These are phyloP conservation scores for Jamesozyma rosinii DNA, from an alignment of 805 yeast species.

Conservation along the genomic window DNA sequence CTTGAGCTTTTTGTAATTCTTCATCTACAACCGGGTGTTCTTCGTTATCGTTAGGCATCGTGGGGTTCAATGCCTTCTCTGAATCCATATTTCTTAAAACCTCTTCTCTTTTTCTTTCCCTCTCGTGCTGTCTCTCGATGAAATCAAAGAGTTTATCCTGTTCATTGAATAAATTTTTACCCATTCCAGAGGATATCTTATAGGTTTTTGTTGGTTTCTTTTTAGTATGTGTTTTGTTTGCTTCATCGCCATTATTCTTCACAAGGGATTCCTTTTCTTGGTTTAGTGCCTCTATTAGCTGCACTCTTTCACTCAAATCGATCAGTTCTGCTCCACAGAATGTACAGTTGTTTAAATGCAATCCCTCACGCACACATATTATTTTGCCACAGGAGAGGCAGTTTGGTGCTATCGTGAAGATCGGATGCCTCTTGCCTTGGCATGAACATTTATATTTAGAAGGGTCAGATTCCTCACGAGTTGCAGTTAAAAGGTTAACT, in stretches of 20 bases:
- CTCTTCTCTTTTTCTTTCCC: slow-evolving; percentile 32
- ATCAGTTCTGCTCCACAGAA: slow-evolving; percentile 67
- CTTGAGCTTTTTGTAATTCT: slow-evolving; percentile 61
- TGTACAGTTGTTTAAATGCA: slow-evolving; percentile 68
- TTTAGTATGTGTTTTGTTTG: slow-evolving; percentile 13
- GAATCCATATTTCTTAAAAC: slow-evolving; percentile 20
- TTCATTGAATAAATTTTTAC: slow-evolving; percentile 55
- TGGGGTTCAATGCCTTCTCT: slow-evolving; percentile 27
- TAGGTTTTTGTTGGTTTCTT: slow-evolving; percentile 34
- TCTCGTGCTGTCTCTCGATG: slow-evolving; percentile 42
- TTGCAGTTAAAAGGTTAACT: slow-evolving; percentile 43
- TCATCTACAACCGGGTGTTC: slow-evolving; percentile 41
- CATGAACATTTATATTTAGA: slow-evolving; percentile 52
- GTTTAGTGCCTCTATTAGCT: slow-evolving; percentile 44
- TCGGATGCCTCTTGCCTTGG: slow-evolving; percentile 79
- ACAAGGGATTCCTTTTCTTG: slow-evolving; percentile 41
- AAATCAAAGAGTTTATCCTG: slow-evolving; percentile 56
- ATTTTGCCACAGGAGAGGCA: slow-evolving; percentile 92
- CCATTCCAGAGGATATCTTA: slow-evolving; percentile 51
- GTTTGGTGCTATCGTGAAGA: slow-evolving; percentile 85
- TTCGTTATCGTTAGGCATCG: slow-evolving; percentile 19
- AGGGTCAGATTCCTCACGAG: slow-evolving; percentile 14
- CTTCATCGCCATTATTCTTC: slow-evolving; percentile 13
- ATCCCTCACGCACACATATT: slow-evolving; percentile 80
- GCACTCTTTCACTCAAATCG: slow-evolving; percentile 48